Conservation (phyloP, 495 filamentous ascomycete genomes). For the Podospora comata region DNA sequence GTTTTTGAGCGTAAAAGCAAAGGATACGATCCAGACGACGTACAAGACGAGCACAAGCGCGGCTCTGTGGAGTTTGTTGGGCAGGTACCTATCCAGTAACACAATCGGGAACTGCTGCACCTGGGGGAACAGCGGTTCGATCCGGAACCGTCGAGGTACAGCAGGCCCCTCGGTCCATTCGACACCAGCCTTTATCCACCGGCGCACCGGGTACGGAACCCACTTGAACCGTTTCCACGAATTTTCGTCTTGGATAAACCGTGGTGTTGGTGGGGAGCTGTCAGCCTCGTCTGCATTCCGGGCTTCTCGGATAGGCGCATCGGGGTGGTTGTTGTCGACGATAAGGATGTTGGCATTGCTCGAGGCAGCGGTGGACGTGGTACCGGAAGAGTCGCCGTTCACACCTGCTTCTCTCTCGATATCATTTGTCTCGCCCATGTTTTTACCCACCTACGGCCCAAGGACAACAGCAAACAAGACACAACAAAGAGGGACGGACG, state of each 20-base stretch:
- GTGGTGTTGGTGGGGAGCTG: constrained; percentile 32
- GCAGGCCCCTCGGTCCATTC: constrained; percentile 72
- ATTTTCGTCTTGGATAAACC: constrained; percentile 40
- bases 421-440: constrained; percentile 11
- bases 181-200: constrained; percentile 41
- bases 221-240: constrained; percentile 42
- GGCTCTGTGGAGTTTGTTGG: constrained; percentile 59
- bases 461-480: background rate
- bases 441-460: background rate
- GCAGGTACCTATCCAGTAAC: constrained; percentile 59
- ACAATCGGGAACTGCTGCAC: constrained; percentile 67
- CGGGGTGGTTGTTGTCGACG: constrained; percentile 31
- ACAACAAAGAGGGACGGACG: background rate
- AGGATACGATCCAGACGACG: constrained; percentile 68
- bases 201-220: constrained; percentile 49
- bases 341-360: background rate
- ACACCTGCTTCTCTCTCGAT: constrained; percentile 10
- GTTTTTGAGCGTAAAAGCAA: constrained; percentile 62
- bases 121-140: constrained; percentile 65
- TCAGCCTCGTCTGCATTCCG: constrained; percentile 27
- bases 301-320: constrained; percentile 31
- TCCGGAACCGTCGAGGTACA: constrained; percentile 58
- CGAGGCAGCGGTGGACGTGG: constrained; percentile 9
- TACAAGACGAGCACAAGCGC: constrained; percentile 60
- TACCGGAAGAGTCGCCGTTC: constrained; percentile 2